A percentile compares a stretch with the other conserved stretches of the same genome.
Conservation (phyloP, 306 rosid species). For the Geum urbanum region DNA sequence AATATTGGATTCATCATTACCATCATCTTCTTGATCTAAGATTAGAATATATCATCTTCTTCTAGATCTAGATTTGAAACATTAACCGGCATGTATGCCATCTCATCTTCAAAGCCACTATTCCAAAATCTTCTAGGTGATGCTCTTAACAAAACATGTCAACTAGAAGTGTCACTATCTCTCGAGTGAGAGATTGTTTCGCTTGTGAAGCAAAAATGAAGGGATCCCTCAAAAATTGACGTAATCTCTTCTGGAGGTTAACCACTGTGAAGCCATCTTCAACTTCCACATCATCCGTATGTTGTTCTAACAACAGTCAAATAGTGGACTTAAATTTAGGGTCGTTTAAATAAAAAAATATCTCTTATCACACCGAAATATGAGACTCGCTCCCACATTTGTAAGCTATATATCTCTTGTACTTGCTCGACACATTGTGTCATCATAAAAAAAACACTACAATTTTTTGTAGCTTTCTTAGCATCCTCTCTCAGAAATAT, state of each 20-base stretch:
- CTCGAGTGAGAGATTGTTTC: neutral
- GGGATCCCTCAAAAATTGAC: neutral
- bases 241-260: neutral
- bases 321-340: neutral
- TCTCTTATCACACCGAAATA: neutral
- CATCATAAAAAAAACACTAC: neutral
- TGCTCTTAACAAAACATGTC: neutral
- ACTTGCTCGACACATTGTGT: constrained; percentile 5
- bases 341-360: neutral
- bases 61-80: neutral
- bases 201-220: constrained; percentile 2
- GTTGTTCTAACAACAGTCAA: neutral
- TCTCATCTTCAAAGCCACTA: neutral
- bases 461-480: neutral
- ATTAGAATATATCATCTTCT: neutral
- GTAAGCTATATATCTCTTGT: neutral
- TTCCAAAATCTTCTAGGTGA: neutral
- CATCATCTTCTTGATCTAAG: neutral
- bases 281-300: neutral
- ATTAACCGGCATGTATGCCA: neutral
- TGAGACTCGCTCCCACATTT: neutral
- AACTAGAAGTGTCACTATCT: neutral
- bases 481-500: neutral
- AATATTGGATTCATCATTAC: neutral
- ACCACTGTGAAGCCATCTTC: constrained; percentile 7